These are phyloP conservation scores for Starmerella potacharoeniae DNA, from an alignment of 805 yeast genomes.

Conservation along the genomic window DNA sequence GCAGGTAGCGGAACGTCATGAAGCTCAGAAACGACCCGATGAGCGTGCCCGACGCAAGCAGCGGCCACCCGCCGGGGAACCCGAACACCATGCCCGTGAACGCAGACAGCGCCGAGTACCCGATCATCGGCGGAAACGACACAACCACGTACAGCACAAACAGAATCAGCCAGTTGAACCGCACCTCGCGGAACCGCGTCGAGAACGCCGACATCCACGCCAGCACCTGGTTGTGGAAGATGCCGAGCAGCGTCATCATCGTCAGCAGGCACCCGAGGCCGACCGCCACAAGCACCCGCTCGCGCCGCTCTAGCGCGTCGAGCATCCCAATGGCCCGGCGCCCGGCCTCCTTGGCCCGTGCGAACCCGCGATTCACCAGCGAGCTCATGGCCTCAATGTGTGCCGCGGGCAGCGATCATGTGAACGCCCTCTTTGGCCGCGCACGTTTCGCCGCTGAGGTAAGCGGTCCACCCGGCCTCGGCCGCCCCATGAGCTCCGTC, in stretches of 20 bases:
- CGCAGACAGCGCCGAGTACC: slow-evolving; percentile 59
- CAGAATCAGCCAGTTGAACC: slow-evolving; percentile 33
- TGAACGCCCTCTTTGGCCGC: neutral
- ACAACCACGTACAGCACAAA: slow-evolving; percentile 48
- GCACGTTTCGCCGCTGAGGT: neutral
- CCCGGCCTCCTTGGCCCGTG: neutral
- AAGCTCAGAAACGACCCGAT: slow-evolving; percentile 70
- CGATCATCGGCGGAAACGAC: slow-evolving; percentile 84
- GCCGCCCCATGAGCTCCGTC: no score
- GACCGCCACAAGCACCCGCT: slow-evolving; percentile 12
- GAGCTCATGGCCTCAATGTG: neutral
- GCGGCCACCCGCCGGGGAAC: slow-evolving; percentile 64
- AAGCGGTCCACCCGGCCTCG: neutral
- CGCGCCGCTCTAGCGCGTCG: slow-evolving; percentile 20
- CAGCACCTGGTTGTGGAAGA: slow-evolving; percentile 29
- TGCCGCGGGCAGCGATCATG: neutral
- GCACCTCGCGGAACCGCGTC: slow-evolving; percentile 25
- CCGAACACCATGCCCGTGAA: slow-evolving; percentile 78
- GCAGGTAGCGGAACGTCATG: slow-evolving; percentile 47
- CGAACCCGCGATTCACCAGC: neutral
- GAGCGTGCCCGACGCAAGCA: slow-evolving; percentile 57
- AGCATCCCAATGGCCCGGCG: slow-evolving; percentile 13
- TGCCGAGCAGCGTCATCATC: slow-evolving; percentile 23
- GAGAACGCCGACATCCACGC: slow-evolving; percentile 27
- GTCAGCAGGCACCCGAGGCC: slow-evolving; percentile 20